These are phyloP conservation scores for Trebouxia sp. DNA, from an alignment of 139 green algal genomes.

Conservation along the genomic window DNA sequence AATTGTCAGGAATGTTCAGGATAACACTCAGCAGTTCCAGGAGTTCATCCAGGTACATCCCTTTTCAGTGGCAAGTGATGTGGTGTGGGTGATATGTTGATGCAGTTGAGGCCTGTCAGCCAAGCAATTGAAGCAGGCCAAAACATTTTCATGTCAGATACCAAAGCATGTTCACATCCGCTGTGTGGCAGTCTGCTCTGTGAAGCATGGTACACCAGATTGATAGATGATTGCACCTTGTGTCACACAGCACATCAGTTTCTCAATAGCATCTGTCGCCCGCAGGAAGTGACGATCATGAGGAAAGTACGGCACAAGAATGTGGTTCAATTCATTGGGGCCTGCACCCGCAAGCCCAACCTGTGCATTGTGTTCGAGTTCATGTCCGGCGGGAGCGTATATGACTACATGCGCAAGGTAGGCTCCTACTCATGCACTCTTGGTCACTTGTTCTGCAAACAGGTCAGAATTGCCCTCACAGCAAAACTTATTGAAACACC, in stretches of 20 bases:
- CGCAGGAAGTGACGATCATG: slow-evolving; percentile 89
- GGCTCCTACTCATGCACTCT: not conserved
- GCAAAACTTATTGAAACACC: not conserved
- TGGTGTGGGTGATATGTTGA: too few relatives aligned
- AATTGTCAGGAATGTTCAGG: slow-evolving; percentile 90
- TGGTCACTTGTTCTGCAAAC: not conserved
- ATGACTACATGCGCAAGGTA: slow-evolving; percentile 87
- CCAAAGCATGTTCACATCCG: not conserved
- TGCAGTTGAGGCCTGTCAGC: too few relatives aligned
- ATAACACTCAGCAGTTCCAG: slow-evolving; percentile 83
- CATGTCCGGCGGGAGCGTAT: slow-evolving; percentile 94
- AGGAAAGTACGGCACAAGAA: slow-evolving; percentile 96
- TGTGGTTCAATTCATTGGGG: slow-evolving; percentile 99
- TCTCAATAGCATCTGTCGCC: slow-evolving; percentile 20
- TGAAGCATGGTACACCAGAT: too few relatives aligned
- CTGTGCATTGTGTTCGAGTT: slow-evolving; percentile 99
- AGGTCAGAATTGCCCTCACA: not conserved
- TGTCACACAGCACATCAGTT: too few relatives aligned
- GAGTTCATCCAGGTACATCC: slow-evolving; percentile 92
- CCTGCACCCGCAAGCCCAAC: slow-evolving; percentile 94
- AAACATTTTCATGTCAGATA: too few relatives aligned
- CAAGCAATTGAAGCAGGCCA: too few relatives aligned
- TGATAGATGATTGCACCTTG: too few relatives aligned
- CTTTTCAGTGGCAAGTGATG: too few relatives aligned
- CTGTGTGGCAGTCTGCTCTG: too few relatives aligned